These are phyloP conservation scores for Cadophora gregata DNA, from an alignment of 2,329 filamentous ascomycete genomes.

Conservation along the genomic window DNA sequence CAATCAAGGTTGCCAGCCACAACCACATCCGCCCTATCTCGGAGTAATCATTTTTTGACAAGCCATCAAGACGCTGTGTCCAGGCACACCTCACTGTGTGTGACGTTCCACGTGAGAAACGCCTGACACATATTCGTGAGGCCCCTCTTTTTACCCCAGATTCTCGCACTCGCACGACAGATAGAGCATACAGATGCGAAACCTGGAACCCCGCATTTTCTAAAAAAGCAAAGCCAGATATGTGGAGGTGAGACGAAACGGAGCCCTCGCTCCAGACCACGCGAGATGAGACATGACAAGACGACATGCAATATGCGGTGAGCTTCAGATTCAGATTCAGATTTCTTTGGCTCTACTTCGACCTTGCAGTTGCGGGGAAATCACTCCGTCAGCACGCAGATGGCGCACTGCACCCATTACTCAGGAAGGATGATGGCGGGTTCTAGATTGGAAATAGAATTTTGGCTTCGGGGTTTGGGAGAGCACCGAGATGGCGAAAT, in stretches of 20 bases:
- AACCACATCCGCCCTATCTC: background rate
- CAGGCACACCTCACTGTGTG: constrained; percentile 12
- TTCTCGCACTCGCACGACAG: background rate
- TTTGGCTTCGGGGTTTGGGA: background rate
- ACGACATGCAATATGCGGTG: constrained; percentile 4
- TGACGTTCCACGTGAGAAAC: constrained; percentile 4
- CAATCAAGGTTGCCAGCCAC: background rate
- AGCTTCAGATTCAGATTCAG: constrained; percentile 2
- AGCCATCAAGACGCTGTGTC: background rate
- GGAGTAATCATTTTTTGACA: background rate
- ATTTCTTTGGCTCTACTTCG: background rate
- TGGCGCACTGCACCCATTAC: constrained; percentile 7
- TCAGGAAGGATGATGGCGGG: background rate
- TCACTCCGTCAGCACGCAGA: background rate
- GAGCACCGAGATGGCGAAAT: background rate
- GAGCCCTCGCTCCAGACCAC: background rate
- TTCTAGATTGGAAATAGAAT: background rate
- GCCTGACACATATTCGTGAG: background rate
- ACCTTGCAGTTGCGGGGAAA: background rate
- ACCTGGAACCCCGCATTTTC: background rate
- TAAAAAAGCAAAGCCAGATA: background rate
- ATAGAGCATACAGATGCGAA: background rate
- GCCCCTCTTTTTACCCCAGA: background rate
- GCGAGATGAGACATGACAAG: background rate
- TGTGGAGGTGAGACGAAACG: constrained; percentile 2